A percentile compares a stretch with the other conserved stretches of the same genome.
These are phyloP conservation scores for Trichocladium antarcticum DNA, from an alignment of 495 filamentous ascomycete genomes.

Conservation along the genomic window DNA sequence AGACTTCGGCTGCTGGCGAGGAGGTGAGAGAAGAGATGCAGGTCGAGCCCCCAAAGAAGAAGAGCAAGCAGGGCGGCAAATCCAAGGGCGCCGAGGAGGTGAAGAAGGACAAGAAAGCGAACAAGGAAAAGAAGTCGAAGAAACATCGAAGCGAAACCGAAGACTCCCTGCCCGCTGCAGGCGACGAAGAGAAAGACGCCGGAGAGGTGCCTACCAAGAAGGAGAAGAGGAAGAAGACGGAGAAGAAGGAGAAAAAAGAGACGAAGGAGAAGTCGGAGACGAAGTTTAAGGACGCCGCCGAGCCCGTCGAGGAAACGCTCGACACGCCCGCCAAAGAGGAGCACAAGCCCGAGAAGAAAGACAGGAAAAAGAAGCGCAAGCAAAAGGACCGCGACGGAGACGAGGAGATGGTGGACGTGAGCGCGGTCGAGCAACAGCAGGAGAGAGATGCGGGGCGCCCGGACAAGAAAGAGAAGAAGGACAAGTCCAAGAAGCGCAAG, in stretches of 20 bases:
- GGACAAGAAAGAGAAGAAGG: constrained; percentile 8
- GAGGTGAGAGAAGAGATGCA: constrained; percentile 1
- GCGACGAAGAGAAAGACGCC: constrained; percentile 16
- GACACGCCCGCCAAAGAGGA: background rate
- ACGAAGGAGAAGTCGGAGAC: constrained; percentile 2
- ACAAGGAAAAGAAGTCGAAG: constrained; percentile 3
- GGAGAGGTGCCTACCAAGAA: background rate
- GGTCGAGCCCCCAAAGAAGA: constrained; percentile 23
- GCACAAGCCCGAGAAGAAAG: background rate
- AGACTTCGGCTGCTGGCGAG: constrained; percentile 10
- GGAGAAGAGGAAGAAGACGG: constrained; percentile 14
- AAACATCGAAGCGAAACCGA: background rate
- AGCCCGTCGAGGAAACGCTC: background rate
- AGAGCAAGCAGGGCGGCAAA: constrained; percentile 24
- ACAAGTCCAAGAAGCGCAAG: constrained; percentile 10
- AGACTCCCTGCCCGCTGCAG: constrained; percentile 7
- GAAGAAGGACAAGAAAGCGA: constrained; percentile 9
- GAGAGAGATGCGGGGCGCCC: constrained; percentile 9
- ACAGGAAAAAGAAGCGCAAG: background rate
- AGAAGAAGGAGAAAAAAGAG: constrained; percentile 4
- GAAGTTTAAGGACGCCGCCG: background rate
- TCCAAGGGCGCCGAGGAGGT: constrained; percentile 14
- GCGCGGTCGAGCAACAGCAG: constrained; percentile 3
- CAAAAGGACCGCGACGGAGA: constrained; percentile 10
- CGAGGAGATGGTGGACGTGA: constrained; percentile 1